phyloP scores from a whole-genome alignment of 192 early-diverging fungal species.

The Coemansia furcata region DNA sequence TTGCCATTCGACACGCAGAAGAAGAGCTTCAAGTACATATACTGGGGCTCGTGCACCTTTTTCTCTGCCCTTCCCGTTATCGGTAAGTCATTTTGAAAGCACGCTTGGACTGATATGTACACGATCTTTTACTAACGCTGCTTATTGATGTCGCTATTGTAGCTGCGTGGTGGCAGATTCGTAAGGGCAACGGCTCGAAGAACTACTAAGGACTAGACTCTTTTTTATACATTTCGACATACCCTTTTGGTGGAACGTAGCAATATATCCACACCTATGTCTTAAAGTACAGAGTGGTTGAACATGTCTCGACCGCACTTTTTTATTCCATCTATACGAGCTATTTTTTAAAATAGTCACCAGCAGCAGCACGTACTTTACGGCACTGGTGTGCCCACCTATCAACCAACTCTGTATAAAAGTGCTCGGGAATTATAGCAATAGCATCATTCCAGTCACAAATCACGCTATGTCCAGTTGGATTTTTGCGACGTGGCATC shows the following conservation, averaged over 20 bases:
- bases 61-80: slow-evolving; percentile 36
- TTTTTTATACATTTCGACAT: neutral
- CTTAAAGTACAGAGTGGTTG: too few relatives aligned
- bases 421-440: too few relatives aligned
- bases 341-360: too few relatives aligned
- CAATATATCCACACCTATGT: neutral
- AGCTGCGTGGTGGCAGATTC: slow-evolving; percentile 54
- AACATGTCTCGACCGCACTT: too few relatives aligned
- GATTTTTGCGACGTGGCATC: too few relatives aligned
- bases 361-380: too few relatives aligned
- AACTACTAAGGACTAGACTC: slow-evolving; percentile 26
- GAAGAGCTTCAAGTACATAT: slow-evolving; percentile 49
- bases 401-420: too few relatives aligned
- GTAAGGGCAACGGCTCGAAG: slow-evolving; percentile 50
- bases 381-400: too few relatives aligned
- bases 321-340: too few relatives aligned
- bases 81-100: slow-evolving; percentile 20
- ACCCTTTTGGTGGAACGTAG: neutral
- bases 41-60: slow-evolving; percentile 47
- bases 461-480: too few relatives aligned
- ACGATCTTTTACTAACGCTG: neutral
- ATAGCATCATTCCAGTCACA: too few relatives aligned
- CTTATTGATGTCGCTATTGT: slow-evolving; percentile 3
- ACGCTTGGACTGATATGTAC: neutral
- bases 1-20: slow-evolving; percentile 49